Conservation (phyloP, 441 rosid genomes). For the Eutrema salsugineum region DNA sequence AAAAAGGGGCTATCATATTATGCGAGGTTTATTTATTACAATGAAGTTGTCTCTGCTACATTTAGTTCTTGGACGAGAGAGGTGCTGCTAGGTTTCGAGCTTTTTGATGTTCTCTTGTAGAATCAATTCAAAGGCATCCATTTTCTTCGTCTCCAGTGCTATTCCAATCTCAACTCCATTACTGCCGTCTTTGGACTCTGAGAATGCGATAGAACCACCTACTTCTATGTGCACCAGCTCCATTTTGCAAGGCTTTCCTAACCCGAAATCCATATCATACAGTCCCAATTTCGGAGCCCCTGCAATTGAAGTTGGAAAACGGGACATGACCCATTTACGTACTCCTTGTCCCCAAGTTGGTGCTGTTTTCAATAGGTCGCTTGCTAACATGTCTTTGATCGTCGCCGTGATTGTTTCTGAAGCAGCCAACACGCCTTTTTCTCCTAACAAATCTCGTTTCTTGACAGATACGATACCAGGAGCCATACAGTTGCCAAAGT, state of each 20-base stretch:
- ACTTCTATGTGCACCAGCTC: conserved; percentile 25
- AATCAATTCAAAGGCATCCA: neutral
- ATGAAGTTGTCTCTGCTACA: neutral
- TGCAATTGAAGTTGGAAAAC: conserved; percentile 7
- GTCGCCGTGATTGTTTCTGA: neutral
- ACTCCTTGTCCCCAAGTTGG: conserved; percentile 24
- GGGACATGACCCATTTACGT: conserved; percentile 23
- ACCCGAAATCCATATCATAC: conserved; percentile 24
- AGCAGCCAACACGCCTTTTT: neutral
- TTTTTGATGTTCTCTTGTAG: no score
- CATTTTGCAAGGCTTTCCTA: conserved; percentile 23
- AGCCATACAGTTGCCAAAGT: conserved; percentile 31
- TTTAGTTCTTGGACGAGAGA: no score
- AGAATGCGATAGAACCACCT: conserved; percentile 21
- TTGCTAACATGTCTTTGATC: conserved; percentile 24
- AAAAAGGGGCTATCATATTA: no score
- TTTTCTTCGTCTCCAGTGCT: conserved; percentile 8
- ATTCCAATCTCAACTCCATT: conserved; percentile 23
- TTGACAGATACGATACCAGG: conserved; percentile 21
- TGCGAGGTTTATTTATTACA: no score
- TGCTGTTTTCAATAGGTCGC: conserved; percentile 22
- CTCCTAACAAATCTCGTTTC: conserved; percentile 8
- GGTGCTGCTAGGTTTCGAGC: no score
- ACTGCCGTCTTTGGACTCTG: conserved; percentile 22
- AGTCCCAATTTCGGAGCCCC: conserved; percentile 26